These are phyloP conservation scores for Scheffersomyces illinoinensis DNA, from an alignment of 1,139 yeast species.

Conservation along the genomic window DNA sequence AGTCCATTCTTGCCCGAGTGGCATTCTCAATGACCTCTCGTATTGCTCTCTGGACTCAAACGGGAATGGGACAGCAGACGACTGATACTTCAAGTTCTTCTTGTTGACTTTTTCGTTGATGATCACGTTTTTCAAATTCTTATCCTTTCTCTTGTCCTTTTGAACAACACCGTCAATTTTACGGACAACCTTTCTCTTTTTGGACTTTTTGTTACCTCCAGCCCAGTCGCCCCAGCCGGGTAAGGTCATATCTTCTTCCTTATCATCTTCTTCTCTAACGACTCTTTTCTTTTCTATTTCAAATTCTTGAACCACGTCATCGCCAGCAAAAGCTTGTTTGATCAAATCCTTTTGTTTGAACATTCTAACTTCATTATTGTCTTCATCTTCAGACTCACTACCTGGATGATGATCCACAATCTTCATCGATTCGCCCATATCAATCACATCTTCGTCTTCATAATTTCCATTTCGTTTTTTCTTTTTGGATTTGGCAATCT, in stretches of 20 bases:
- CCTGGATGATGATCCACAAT: slow-evolving; percentile 23
- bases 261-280: slow-evolving; percentile 81
- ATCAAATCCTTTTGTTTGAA: slow-evolving; percentile 83
- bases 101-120: slow-evolving; percentile 87
- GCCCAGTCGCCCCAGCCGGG: slow-evolving; percentile 98
- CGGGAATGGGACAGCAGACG: slow-evolving; percentile 89
- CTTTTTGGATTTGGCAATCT: slow-evolving; percentile 49
- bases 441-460: slow-evolving; percentile 43
- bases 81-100: slow-evolving; percentile 80
- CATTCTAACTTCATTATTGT: slow-evolving; percentile 33
- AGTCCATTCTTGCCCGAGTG: slow-evolving; percentile 98
- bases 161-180: slow-evolving; percentile 73
- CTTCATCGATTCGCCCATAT: slow-evolving; percentile 43
- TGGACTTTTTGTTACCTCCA: slow-evolving; percentile 54
- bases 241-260: slow-evolving; percentile 77
- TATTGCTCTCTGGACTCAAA: slow-evolving; percentile 92
- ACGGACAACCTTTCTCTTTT: slow-evolving; percentile 64
- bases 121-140: slow-evolving; percentile 74
- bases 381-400: slow-evolving; percentile 35
- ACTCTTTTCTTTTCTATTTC: slow-evolving; percentile 68
- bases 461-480: slow-evolving; percentile 31
- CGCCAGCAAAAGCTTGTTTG: slow-evolving; percentile 95
- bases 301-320: slow-evolving; percentile 82
- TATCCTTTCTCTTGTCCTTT: slow-evolving; percentile 75
- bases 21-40: slow-evolving; percentile 90